phyloP scores from a whole-genome alignment of 768 basidiomycete species.

The Vararia minispora region DNA sequence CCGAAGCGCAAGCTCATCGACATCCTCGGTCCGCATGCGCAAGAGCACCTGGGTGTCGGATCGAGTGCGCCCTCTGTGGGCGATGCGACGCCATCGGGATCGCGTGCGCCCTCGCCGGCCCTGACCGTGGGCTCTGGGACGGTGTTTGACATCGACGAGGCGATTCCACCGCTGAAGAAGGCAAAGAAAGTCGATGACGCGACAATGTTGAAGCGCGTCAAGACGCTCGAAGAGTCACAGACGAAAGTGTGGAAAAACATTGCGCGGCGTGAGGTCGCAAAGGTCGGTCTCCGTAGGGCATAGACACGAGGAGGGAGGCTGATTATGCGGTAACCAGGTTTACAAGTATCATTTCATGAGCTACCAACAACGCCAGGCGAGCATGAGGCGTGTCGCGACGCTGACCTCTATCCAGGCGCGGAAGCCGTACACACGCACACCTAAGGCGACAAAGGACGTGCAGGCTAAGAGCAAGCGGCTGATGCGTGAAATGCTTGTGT shows the following conservation, averaged over 20 bases:
- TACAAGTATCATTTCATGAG: conserved; percentile 68
- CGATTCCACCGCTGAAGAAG: conserved; percentile 57
- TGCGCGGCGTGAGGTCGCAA: conserved; percentile 72
- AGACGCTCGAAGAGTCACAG: conserved; percentile 73
- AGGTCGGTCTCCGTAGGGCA: conserved; percentile 32
- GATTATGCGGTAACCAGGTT: conserved; percentile 36
- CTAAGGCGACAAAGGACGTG: conserved; percentile 71
- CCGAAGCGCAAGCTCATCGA: conserved; percentile 50
- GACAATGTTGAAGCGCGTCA: conserved; percentile 64
- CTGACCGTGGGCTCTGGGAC: conserved; percentile 41
- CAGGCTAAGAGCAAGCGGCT: conserved; percentile 80
- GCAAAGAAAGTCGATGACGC: conserved; percentile 70
- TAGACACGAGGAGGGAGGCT: no score
- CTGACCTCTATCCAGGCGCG: conserved; percentile 70
- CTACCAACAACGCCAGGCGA: conserved; percentile 53
- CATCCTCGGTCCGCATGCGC: conserved; percentile 36
- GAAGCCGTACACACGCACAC: conserved; percentile 59
- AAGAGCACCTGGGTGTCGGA: conserved; percentile 36
- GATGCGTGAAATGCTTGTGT: conserved; percentile 93
- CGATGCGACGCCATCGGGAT: conserved; percentile 61
- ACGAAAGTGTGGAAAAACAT: conserved; percentile 87
- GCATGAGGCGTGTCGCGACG: conserved; percentile 67
- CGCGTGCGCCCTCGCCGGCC: conserved; percentile 60
- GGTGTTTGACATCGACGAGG: conserved; percentile 64
- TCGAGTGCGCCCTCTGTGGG: conserved; percentile 47